Conservation (phyloP, 352 stramenopile species). For the Lagenidium giganteum region DNA sequence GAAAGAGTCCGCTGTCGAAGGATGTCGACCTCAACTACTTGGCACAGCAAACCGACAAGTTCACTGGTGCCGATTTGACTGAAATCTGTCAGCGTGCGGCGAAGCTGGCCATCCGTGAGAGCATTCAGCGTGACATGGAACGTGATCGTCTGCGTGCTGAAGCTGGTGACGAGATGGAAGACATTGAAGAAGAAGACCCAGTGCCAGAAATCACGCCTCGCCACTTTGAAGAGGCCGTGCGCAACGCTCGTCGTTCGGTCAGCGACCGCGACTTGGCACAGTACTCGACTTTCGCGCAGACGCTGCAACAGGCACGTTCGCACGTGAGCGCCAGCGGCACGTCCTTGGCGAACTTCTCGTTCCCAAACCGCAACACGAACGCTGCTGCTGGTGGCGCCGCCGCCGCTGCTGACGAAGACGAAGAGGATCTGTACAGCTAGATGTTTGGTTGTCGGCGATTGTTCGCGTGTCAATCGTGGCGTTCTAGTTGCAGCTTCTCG, state of each 20-base stretch:
- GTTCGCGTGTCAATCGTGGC: no score
- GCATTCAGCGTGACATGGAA: conserved; percentile 98
- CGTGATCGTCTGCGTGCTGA: conserved; percentile 92
- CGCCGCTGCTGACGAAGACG: conserved; percentile 86
- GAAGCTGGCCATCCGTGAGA: conserved; percentile 99
- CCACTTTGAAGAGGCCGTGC: conserved; percentile 98
- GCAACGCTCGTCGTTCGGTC: conserved; percentile 96
- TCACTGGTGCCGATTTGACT: conserved; percentile 99
- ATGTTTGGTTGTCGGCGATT: conserved; percentile 20
- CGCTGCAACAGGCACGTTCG: conserved; percentile 94
- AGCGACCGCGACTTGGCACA: conserved; percentile 96
- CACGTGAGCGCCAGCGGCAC: conserved; percentile 90
- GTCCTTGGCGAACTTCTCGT: conserved; percentile 96
- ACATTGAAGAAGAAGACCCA: conserved; percentile 94
- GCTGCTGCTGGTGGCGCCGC: conserved; percentile 34
- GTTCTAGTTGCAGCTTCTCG: no score
- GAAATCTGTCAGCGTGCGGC: conserved; percentile 99
- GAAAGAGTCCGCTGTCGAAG: conserved; percentile 97
- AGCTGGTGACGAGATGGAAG: conserved; percentile 83
- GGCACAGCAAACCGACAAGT: conserved; percentile 96
- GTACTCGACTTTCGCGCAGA: conserved; percentile 85
- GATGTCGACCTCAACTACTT: conserved; percentile 98
- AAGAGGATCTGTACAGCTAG: conserved; percentile 98
- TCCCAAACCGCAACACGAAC: conserved; percentile 79
- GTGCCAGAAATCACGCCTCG: conserved; percentile 93